Base-by-base conservation (phyloP, 176 grass and related monocot genomes). In the Oryza officinalis region DNA sequence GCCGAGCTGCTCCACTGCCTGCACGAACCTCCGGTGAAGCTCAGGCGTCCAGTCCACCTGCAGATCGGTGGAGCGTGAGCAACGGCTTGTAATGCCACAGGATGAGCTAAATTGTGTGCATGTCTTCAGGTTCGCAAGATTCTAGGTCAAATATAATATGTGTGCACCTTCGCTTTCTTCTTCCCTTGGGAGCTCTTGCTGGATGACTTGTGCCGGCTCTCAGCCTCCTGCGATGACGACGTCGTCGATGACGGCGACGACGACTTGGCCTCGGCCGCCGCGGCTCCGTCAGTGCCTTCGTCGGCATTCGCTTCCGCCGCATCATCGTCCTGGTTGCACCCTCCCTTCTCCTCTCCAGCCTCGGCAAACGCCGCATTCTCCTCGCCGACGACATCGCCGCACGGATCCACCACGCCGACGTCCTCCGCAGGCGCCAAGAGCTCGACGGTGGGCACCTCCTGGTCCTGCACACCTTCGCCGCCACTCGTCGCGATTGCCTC, bases 21-120 rank as follows among this genome's bases (percentile, higher is more conserved):
- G 96, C 20, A 98, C 93, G 61, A 98, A 98, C 65, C 65, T 93
- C 83, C 96, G 91, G 60, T 98, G 96, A 67, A 95, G 89, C 59
- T 98, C 96, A 33, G 96, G 89, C 28, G 96, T 95, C 96, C 96
- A 98, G 76, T 98, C 96, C 74, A 98, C 96, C 96, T 98, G 52
- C 15, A 61, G 27, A 75, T 27, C 4, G 18, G 15, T 46, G 44
- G 12, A 46, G 44, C 33, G 6, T 15, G 10, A n/a, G 41, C 13
- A 66, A 40, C 38, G 38, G 8, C 8, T 9, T 40, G 8, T 40
- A 10, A 13, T 46, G 67, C 32, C 72, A 70, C 65, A 41, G 23
- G 54, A 6, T 4, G n/a, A 25, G 10, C 15, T 4, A 69, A 8
- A 13, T 6, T 8, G 22, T 59, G 52, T 59, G 1, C 52, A 26